Evolutionary conservation across 179 eudicot genomes (phyloP), one percentile per base, ranked within the genome.

Genomic region (Spinacia oleracea): DNA sequence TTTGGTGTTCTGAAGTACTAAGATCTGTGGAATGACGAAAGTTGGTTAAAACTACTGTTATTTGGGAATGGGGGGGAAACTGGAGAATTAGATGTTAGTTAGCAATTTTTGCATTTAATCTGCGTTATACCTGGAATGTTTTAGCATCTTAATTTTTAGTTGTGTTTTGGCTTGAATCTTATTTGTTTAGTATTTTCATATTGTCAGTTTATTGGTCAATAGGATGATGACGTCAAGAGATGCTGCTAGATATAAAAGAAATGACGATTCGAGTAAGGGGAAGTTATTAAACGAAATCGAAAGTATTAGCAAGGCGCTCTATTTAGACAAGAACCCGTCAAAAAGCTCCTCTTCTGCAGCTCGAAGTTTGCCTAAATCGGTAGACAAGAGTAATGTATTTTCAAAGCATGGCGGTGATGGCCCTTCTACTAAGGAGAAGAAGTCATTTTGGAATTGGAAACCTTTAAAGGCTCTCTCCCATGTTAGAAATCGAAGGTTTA

Each of bases 371-470:
- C 83, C 90, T n/a, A 86, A 83, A 74, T 81, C 91, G 11, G 76
- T 76, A 0, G 89, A 90, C 34, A 89, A 88, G 78, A 23, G 86
- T 6, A 85, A 70, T 62, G 48, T 78, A 50, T 63, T 46, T 81
- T 63, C 58, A 16, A 86, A 87, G 77, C 84, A 78, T 70, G 84
- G 46, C 55, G 85, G 80, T 75, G 80, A 85, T 59, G 93, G 86
- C 58, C 50, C 78, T 0, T 70, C 82, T 53, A 81, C 77, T 6
- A 93, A 89, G 84, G 99, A 96, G 59, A 93, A 91, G 87, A 90
- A 91, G 78, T 90, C 99, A 40, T 84, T 89, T 78, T 96, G 97
- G 98, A 89, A 86, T 77, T 96, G 99, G 99, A 96, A 89, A 82
- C 80, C 90, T 70, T 82, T 96, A 45, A 93, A 89, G 86, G 91